These are phyloP conservation scores for Lactarius quietus DNA, from an alignment of 768 basidiomycete genomes.

Conservation along the genomic window DNA sequence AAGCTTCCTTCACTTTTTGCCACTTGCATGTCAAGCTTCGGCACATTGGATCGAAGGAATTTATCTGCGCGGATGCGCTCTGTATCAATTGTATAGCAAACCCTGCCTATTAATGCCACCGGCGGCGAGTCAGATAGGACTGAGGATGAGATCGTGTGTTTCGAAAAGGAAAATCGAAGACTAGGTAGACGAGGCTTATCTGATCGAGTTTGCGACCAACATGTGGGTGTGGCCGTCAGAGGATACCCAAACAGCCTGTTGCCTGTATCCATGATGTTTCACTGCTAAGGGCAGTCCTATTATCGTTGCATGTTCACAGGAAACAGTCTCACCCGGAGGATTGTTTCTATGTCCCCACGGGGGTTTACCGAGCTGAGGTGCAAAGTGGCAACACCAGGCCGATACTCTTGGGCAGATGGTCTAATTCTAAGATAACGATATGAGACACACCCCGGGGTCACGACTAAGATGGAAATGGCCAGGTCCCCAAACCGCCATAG, in stretches of 20 bases:
- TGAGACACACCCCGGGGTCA: neutral
- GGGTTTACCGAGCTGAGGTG: slow-evolving; percentile 8
- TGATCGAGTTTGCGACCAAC: slow-evolving; percentile 6
- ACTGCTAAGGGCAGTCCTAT: neutral
- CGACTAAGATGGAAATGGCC: neutral
- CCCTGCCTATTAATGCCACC: slow-evolving; percentile 19
- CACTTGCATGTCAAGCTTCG: neutral
- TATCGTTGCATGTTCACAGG: neutral
- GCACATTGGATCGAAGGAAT: slow-evolving; percentile 15
- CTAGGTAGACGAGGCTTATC: neutral
- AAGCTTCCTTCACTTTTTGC: slow-evolving; percentile 1
- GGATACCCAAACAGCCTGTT: slow-evolving; percentile 5
- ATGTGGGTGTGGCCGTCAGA: neutral
- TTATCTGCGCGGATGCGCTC: slow-evolving; percentile 19
- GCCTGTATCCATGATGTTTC: neutral
- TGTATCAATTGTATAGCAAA: slow-evolving; percentile 1
- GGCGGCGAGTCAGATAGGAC: slow-evolving; percentile 9
- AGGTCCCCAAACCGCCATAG: slow-evolving; percentile 2
- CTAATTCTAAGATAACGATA: slow-evolving; percentile 3
- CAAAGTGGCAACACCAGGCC: neutral
- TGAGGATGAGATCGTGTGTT: neutral
- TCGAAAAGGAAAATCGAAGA: slow-evolving; percentile 5
- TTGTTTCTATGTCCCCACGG: neutral
- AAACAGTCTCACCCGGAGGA: neutral
- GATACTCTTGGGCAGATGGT: neutral